Conservation (phyloP, 345 rosid species). For the Fremontodendron californicum region DNA sequence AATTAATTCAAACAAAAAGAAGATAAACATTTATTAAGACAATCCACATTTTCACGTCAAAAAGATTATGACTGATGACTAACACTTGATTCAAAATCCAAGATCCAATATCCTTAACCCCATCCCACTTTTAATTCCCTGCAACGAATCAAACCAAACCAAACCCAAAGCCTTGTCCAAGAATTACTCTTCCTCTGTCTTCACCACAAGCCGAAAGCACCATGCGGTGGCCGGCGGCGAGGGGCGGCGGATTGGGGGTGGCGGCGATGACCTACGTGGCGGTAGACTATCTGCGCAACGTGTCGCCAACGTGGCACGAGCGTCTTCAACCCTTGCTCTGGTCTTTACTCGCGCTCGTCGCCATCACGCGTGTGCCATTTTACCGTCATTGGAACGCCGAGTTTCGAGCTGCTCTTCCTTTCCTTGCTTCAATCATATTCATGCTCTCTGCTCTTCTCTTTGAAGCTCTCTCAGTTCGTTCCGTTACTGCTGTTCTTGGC, state of each 20-base stretch:
- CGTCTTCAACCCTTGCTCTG: conserved; percentile 81
- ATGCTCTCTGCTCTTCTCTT: conserved; percentile 72
- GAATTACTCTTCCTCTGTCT: background rate
- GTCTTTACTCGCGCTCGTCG: conserved; percentile 59
- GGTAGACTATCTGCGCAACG: conserved; percentile 74
- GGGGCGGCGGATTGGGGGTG: conserved; percentile 62
- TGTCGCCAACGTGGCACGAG: conserved; percentile 74
- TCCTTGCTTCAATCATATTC: conserved; percentile 64
- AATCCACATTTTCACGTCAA: background rate
- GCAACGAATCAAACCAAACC: too few relatives aligned
- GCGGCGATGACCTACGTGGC: conserved; percentile 79
- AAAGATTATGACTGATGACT: too few relatives aligned
- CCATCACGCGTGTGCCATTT: conserved; percentile 64
- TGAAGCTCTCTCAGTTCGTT: conserved; percentile 89
- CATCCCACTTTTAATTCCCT: too few relatives aligned
- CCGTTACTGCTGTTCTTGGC: conserved; percentile 83
- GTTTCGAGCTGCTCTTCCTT: conserved; percentile 72
- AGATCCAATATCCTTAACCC: background rate
- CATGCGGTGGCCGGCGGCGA: conserved; percentile 38
- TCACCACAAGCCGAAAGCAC: conserved; percentile 14
- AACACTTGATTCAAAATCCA: background rate
- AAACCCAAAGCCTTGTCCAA: background rate
- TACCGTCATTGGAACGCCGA: conserved; percentile 87
- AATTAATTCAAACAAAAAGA: too few relatives aligned
- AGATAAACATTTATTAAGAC: background rate